Conservation (phyloP, 2,329 filamentous ascomycete species). For the Talaromyces marneffei region DNA sequence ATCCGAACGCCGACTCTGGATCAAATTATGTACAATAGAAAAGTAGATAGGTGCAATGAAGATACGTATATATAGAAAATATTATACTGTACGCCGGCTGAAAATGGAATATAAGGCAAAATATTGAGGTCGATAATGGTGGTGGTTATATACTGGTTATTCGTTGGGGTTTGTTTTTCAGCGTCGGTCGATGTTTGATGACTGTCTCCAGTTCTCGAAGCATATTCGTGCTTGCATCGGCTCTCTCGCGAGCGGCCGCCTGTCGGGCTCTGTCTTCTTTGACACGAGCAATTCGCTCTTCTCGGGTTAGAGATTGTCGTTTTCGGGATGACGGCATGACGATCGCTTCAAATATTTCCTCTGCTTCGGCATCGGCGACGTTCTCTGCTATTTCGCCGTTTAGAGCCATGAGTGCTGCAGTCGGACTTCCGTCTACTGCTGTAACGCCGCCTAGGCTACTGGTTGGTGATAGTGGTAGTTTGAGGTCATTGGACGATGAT, state of each 20-base stretch:
- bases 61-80: neutral
- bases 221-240: slow-evolving; percentile 82
- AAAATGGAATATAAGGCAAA: neutral
- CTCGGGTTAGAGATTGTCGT: slow-evolving; percentile 65
- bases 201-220: slow-evolving; percentile 87
- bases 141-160: slow-evolving; percentile 39
- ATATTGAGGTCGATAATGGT: neutral
- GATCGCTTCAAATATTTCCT: slow-evolving; percentile 87
- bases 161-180: slow-evolving; percentile 34
- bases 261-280: slow-evolving; percentile 77
- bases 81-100: neutral
- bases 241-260: slow-evolving; percentile 63
- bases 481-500: slow-evolving; percentile 36
- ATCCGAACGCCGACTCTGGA: neutral
- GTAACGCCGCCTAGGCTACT: slow-evolving; percentile 43
- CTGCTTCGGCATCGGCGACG: slow-evolving; percentile 44
- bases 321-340: slow-evolving; percentile 65
- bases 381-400: slow-evolving; percentile 57
- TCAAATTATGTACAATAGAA: neutral
- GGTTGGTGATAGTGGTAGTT: slow-evolving; percentile 40
- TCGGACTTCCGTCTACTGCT: slow-evolving; percentile 52
- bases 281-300: slow-evolving; percentile 82
- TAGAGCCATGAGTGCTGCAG: slow-evolving; percentile 69
- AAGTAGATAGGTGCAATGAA: neutral
- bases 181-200: slow-evolving; percentile 56